Evolutionary conservation across 495 filamentous ascomycete genomes (phyloP), one percentile per base, ranked within the genome.

Genomic region (Collariella sp.): DNA sequence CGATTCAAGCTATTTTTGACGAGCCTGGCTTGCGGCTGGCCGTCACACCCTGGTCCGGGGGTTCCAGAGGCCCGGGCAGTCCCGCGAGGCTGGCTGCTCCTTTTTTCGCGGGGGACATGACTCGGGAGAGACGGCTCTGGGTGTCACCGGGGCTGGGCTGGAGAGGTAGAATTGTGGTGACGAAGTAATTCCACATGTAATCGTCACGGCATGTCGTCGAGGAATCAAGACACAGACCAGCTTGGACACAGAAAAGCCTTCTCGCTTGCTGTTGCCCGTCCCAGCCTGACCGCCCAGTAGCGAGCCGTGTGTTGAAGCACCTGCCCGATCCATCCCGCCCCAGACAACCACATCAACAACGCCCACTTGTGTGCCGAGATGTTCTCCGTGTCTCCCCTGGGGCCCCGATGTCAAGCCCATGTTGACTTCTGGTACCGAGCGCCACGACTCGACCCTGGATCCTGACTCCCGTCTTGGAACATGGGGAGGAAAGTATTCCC

Each of bases 1-100:
- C 59, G 69, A 67, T 67, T 67, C 54, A 46, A 62, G 72, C 65
- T 55, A 74, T 62, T 61, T 71, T 76, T 72, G 62, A 70, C 72
- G 72, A 76, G 57, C 41, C 40, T 48, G 52, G 50, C 24, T 26
- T 42, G 51, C 53, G 26, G 29, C 18, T 24, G 54, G 5, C 35
- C 36, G 34, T 15, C 20, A 15, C 20, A 19, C 23, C 38, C 49
- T 18, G 49, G 38, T 31, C 49, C 9, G 49, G 15, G 10, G 22
- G 24, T 43, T 52, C 49, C 49, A 52, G 39, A 16, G 38, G 22
- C 38, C 11, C 49, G 49, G 49, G 26, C n/a, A n/a, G n/a, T n/a
- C n/a, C n/a, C n/a, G n/a, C n/a, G n/a, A n/a, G n/a, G n/a, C 13
- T 38, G 38, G 49, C 11, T 15, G n/a, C 42, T 20, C 20, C 16